These are phyloP conservation scores for Liriodendron chinense DNA, from an alignment of 164 flowering plant species.

Conservation along the genomic window DNA sequence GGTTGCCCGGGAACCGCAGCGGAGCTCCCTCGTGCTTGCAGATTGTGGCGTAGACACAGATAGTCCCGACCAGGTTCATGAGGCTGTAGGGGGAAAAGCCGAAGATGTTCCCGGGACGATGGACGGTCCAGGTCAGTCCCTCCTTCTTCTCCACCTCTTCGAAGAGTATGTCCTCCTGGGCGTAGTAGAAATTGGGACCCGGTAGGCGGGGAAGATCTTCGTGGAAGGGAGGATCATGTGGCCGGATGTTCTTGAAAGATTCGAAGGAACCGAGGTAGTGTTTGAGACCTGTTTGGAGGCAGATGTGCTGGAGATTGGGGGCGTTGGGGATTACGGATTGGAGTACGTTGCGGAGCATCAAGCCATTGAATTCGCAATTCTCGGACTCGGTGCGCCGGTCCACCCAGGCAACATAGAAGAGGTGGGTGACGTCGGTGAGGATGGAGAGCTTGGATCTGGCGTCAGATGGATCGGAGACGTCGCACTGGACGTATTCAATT, in stretches of 20 bases:
- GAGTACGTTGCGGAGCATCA: slow-evolving; percentile 68
- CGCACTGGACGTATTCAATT: slow-evolving; percentile 73
- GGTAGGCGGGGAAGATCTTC: slow-evolving; percentile 69
- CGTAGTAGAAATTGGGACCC: slow-evolving; percentile 60
- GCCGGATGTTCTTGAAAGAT: slow-evolving; percentile 19
- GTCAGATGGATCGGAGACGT: slow-evolving; percentile 43
- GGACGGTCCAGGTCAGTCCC: slow-evolving; percentile 67
- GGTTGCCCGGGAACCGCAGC: slow-evolving; percentile 59
- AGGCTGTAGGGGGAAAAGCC: slow-evolving; percentile 77
- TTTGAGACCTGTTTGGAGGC: slow-evolving; percentile 66
- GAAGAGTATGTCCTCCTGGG: slow-evolving; percentile 57
- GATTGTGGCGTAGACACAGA: slow-evolving; percentile 74
- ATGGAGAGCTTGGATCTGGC: slow-evolving; percentile 49
- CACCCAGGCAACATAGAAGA: slow-evolving; percentile 74
- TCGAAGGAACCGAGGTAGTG: slow-evolving; percentile 67
- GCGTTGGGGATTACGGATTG: slow-evolving; percentile 53
- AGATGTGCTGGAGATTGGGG: slow-evolving; percentile 60
- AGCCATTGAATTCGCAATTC: slow-evolving; percentile 47
- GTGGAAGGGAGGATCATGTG: slow-evolving; percentile 62
- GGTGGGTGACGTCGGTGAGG: slow-evolving; percentile 68
- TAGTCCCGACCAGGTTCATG: slow-evolving; percentile 65
- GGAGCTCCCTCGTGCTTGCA: slow-evolving; percentile 58
- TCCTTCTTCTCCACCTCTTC: slow-evolving; percentile 49
- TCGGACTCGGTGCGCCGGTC: slow-evolving; percentile 38
- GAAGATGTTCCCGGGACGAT: slow-evolving; percentile 56